Evolutionary conservation across 768 basidiomycete genomes (phyloP).

Genomic region (Ramaria rubella): DNA sequence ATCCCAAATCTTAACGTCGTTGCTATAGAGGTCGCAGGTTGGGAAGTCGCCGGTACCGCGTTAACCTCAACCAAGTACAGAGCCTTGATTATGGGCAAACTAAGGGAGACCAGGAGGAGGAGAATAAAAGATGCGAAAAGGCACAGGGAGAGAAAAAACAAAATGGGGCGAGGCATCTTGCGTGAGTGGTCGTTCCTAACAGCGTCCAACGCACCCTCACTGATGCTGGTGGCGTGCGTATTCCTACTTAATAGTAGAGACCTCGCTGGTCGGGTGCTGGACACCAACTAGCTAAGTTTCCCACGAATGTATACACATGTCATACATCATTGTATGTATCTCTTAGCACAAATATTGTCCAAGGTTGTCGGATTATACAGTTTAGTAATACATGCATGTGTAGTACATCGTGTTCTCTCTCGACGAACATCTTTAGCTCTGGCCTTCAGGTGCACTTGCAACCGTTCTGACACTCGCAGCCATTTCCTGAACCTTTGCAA

Average conservation of each 20-base stretch:
- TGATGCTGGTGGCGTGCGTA: too few relatives aligned
- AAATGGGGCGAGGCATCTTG: slow-evolving; percentile 24
- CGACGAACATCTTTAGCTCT: neutral
- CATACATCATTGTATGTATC: too few relatives aligned
- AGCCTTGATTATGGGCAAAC: slow-evolving; percentile 64
- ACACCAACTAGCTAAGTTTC: too few relatives aligned
- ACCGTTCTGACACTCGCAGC: slow-evolving; percentile 1
- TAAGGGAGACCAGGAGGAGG: slow-evolving; percentile 68
- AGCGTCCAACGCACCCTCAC: too few relatives aligned
- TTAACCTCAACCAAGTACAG: slow-evolving; percentile 53
- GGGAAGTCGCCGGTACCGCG: slow-evolving; percentile 25
- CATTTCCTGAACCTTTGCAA: slow-evolving; percentile 6
- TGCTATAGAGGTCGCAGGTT: slow-evolving; percentile 44
- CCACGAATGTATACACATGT: too few relatives aligned
- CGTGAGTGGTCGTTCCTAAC: neutral
- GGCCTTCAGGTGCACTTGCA: neutral
- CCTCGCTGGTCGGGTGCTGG: too few relatives aligned
- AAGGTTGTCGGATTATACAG: too few relatives aligned
- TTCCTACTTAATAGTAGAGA: too few relatives aligned
- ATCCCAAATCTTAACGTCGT: slow-evolving; percentile 68
- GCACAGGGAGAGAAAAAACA: slow-evolving; percentile 39
- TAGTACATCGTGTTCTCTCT: too few relatives aligned
- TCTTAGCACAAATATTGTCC: too few relatives aligned
- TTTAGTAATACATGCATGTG: too few relatives aligned
- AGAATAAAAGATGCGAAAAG: slow-evolving; percentile 63